Conservation (phyloP, 176 grass and related monocot genomes). For the Oryza glaberrima region DNA sequence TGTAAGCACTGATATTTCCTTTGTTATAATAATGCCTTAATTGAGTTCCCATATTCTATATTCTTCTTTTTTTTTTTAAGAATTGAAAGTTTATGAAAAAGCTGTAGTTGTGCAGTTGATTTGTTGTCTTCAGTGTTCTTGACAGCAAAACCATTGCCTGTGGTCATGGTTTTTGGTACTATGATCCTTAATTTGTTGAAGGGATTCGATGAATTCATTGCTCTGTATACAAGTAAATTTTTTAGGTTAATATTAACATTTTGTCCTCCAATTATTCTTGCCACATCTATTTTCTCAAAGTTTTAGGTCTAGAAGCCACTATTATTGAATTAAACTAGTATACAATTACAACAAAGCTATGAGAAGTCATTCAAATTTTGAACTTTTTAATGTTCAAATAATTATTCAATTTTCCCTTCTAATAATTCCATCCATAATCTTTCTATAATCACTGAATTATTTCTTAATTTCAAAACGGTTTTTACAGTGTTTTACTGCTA, state of each 20-base stretch:
- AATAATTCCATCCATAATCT: neutral
- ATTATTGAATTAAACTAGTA: neutral
- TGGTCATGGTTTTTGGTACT: neutral
- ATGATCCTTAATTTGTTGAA: conserved; percentile 2
- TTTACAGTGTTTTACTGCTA: neutral
- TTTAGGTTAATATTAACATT: neutral
- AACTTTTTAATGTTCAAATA: too few species aligned
- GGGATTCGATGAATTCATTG: neutral
- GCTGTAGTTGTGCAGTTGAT: neutral
- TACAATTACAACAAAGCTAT: neutral
- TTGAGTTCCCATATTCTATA: neutral
- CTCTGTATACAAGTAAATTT: neutral
- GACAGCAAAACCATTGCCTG: conserved; percentile 14
- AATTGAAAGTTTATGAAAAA: neutral
- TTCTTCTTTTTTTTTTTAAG: too few species aligned
- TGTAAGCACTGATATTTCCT: conserved; percentile 49
- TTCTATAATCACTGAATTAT: neutral
- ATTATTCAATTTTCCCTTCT: neutral
- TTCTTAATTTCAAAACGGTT: neutral
- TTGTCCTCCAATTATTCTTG: neutral
- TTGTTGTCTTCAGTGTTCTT: neutral
- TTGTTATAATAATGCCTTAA: conserved; percentile 16
- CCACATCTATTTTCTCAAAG: neutral
- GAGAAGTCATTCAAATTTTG: too few species aligned
- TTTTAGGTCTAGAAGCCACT: neutral